Evolutionary conservation across 306 rosid species (phyloP).

Genomic region (Cicer judaicum): DNA sequence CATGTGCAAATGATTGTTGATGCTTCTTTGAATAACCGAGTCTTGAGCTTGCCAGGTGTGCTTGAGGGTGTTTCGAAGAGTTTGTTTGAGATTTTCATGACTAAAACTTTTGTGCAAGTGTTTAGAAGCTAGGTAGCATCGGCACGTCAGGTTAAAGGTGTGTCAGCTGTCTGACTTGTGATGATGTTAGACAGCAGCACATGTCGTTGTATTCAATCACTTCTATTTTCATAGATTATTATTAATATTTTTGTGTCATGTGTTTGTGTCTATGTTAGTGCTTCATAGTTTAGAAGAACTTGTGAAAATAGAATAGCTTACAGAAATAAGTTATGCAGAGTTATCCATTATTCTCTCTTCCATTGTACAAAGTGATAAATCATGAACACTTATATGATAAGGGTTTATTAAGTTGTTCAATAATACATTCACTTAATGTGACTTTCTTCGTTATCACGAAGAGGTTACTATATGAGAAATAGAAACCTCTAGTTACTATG

Average conservation of each 20-base stretch:
- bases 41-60: slow-evolving; percentile 2
- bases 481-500: not conserved
- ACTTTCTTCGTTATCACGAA: not conserved
- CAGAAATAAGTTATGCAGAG: not conserved
- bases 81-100: not conserved
- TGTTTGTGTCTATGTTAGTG: not conserved
- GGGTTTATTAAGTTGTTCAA: not conserved
- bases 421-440: not conserved
- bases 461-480: not conserved
- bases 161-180: not conserved
- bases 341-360: not conserved
- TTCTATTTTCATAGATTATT: not conserved
- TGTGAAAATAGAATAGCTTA: not conserved
- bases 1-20: not conserved
- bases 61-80: not conserved
- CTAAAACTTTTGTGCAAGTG: not conserved
- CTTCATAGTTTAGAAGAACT: not conserved
- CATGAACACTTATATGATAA: not conserved
- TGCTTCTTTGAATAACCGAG: slow-evolving; percentile 3
- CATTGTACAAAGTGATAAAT: not conserved
- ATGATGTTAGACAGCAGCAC: not conserved
- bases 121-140: not conserved
- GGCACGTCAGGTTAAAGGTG: not conserved
- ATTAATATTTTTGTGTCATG: not conserved
- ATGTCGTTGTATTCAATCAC: not conserved